These are phyloP conservation scores for Didymella lethalis DNA, from an alignment of 2,329 filamentous ascomycete species.

Conservation along the genomic window DNA sequence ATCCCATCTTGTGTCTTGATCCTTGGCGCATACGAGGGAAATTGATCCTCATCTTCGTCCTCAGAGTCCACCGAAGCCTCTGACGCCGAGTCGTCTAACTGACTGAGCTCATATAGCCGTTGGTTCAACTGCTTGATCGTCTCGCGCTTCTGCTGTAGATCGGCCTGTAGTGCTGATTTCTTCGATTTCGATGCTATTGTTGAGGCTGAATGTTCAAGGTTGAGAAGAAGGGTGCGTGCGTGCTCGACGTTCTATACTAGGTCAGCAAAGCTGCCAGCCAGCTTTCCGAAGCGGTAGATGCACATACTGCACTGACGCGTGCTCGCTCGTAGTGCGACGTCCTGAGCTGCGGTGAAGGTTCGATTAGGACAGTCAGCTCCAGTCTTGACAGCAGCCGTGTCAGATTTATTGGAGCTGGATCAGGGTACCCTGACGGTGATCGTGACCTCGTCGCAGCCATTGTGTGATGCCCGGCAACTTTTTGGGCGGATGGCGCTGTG, in stretches of 20 bases:
- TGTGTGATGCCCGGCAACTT: neutral
- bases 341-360: conserved; percentile 66
- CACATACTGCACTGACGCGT: conserved; percentile 62
- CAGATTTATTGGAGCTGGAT: conserved; percentile 58
- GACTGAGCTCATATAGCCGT: conserved; percentile 71
- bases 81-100: conserved; percentile 58
- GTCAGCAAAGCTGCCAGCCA: neutral
- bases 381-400: conserved; percentile 71
- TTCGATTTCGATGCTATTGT: conserved; percentile 54
- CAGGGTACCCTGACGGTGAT: conserved; percentile 36
- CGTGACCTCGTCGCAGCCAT: conserved; percentile 33
- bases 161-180: conserved; percentile 67
- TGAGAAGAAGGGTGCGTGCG: conserved; percentile 72
- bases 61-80: conserved; percentile 49
- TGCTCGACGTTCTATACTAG: conserved; percentile 71
- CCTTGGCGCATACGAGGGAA: conserved; percentile 54
- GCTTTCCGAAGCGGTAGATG: neutral
- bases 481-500: neutral
- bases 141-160: conserved; percentile 71
- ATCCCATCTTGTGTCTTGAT: conserved; percentile 43
- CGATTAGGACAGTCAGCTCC: conserved; percentile 69
- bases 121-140: conserved; percentile 71
- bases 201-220: conserved; percentile 73
- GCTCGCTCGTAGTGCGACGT: conserved; percentile 72
- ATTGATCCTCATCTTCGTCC: conserved; percentile 54